Conservation (phyloP, 805 yeast genomes). For the Torulaspora gathmanii region DNA sequence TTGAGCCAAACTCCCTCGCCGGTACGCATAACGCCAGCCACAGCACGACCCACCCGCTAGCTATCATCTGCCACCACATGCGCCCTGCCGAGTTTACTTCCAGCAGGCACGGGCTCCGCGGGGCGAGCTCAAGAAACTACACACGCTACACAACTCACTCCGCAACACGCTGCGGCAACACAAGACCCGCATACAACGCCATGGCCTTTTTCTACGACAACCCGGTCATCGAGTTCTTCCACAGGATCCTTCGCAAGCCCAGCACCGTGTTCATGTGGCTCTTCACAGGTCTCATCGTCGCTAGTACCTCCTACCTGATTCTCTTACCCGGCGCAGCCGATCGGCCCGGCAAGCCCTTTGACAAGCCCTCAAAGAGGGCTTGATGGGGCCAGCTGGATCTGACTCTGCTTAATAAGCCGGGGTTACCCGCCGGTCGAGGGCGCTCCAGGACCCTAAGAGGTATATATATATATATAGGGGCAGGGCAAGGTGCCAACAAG, state of each 20-base stretch:
- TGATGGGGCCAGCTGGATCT: not conserved
- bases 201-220: conserved; percentile 31
- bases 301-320: conserved; percentile 26
- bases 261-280: conserved; percentile 32
- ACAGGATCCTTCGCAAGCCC: conserved; percentile 25
- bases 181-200: not conserved
- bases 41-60: not conserved
- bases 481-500: not conserved
- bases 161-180: not conserved
- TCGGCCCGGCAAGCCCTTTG: too few species aligned
- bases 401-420: conserved; percentile 1
- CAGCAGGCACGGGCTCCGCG: too few species aligned
- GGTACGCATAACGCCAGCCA: not conserved
- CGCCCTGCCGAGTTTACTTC: not conserved
- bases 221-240: conserved; percentile 27
- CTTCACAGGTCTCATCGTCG: conserved; percentile 30
- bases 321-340: conserved; percentile 7
- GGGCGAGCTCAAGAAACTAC: too few species aligned
- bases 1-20: conserved; percentile 3
- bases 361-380: too few species aligned
- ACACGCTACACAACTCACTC: conserved; percentile 1
- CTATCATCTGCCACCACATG: too few species aligned
- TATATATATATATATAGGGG: not conserved
- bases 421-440: not conserved
- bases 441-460: not conserved